Base-by-base conservation (phyloP, 352 stramenopile species). In the Peronospora tabacina region DNA sequence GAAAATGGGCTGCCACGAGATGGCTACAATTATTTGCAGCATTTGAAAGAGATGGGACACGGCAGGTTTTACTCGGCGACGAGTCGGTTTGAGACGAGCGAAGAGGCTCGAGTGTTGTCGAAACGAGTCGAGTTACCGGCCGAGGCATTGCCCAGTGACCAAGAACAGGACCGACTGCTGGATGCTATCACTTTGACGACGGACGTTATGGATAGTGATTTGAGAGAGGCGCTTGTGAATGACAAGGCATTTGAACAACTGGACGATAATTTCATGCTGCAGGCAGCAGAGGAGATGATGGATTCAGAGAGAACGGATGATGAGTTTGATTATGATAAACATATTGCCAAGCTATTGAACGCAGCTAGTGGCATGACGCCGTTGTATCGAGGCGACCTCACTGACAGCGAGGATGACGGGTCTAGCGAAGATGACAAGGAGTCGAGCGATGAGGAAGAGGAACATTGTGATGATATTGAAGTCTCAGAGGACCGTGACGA, bases 281-380 rank as follows among this genome's bases (percentile, higher is more conserved):
- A 96, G 49, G 87, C 87, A 0, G 70, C 82, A 13, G 36, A 60
- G 19, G 70, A 85, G 12, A 68, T n/a, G n/a, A n/a, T n/a, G n/a
- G n/a, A 74, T 17, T 45, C 38, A 1, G 70, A 86, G 3, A 55
- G 40, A 26, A 56, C 19, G 0, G 22, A 20, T 3, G 82, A 85
- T 39, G 85, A 72, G 7, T 97, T 97, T 59, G 89, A 97, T 56
- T 97, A 96, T 58, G 88, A 97, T 39, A 85, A 85, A 15, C 90
- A 97, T 54, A 95, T 97, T 54, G 87, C 84, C 28, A 91, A 87
- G 55, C 72, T 97, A 17, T 96, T 97, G 82, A 85, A 83, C 8
- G 76, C 85, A 4, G 85, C 85, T 0, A 89, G 78, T 22, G 80
- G 82, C 40, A 64, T 90, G 4, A 58, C 47, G 26, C 76, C 76